A percentile compares a stretch with the other conserved stretches of the same genome.
Conservation (phyloP, 306 rosid species). For the Cajanus cajan region DNA sequence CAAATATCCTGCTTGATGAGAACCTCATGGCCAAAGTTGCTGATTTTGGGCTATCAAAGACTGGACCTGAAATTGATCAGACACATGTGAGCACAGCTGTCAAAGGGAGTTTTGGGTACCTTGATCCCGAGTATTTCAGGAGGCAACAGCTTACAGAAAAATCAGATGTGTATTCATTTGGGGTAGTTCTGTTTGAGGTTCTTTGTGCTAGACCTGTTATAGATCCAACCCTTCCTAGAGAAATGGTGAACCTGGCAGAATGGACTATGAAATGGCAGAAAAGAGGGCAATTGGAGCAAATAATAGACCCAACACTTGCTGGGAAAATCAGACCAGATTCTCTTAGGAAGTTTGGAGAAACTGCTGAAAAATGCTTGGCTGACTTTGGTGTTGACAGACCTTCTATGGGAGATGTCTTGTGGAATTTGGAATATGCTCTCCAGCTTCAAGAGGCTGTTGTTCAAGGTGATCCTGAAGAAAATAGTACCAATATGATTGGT, state of each 20-base stretch:
- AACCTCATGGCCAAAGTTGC: conserved; percentile 97
- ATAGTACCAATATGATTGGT: conserved; percentile 88
- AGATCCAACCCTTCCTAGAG: conserved; percentile 87
- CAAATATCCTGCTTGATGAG: conserved; percentile 91
- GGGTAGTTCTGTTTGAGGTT: conserved; percentile 89
- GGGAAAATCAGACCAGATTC: conserved; percentile 87
- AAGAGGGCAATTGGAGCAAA: conserved; percentile 78
- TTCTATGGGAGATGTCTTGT: conserved; percentile 90
- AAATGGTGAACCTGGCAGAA: conserved; percentile 94
- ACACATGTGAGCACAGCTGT: conserved; percentile 98
- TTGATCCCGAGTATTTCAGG: conserved; percentile 94
- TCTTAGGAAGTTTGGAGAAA: conserved; percentile 87
- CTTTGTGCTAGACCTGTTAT: conserved; percentile 92
- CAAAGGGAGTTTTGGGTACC: conserved; percentile 96
- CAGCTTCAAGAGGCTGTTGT: conserved; percentile 84
- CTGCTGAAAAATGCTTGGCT: conserved; percentile 94
- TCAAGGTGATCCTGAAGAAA: conserved; percentile 80
- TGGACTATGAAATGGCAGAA: conserved; percentile 98
- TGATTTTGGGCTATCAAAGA: conserved; percentile 90
- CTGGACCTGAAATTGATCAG: conserved; percentile 93
- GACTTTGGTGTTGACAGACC: conserved; percentile 90
- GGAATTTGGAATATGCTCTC: conserved; percentile 93
- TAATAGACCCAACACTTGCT: conserved; percentile 65
- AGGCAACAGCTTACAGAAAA: conserved; percentile 91
- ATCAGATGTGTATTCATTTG: conserved; percentile 94